These are phyloP conservation scores for Claviceps purpurea DNA, from an alignment of 2,329 filamentous ascomycete genomes.

Conservation along the genomic window DNA sequence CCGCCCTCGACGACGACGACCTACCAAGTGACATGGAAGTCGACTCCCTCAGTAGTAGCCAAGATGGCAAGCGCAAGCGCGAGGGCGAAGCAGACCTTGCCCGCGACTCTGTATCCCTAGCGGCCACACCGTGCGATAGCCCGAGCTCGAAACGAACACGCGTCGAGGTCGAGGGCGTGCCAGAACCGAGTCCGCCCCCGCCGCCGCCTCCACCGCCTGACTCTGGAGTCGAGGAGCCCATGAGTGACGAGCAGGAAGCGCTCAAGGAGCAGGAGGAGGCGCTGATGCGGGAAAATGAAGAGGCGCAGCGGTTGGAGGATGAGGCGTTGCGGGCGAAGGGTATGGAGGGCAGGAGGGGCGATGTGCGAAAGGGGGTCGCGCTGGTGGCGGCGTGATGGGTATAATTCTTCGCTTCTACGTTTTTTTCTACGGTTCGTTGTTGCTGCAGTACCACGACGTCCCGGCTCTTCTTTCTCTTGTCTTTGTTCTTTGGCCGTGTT, in stretches of 20 bases:
- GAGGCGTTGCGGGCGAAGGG: constrained; percentile 23
- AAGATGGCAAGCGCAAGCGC: constrained; percentile 54
- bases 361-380: constrained; percentile 11
- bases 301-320: constrained; percentile 38
- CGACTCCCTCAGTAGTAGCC: constrained; percentile 28
- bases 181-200: constrained; percentile 28
- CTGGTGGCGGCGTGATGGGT: constrained; percentile 8
- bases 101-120: constrained; percentile 22
- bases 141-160: constrained; percentile 40
- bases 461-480: neutral
- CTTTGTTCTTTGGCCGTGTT: neutral
- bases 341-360: constrained; percentile 13
- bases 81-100: constrained; percentile 24
- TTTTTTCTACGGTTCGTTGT: neutral
- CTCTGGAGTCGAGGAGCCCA: constrained; percentile 20
- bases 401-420: neutral
- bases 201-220: constrained; percentile 34
- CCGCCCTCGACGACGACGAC: constrained; percentile 5
- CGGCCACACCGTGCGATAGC: constrained; percentile 39
- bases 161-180: constrained; percentile 28
- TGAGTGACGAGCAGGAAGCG: constrained; percentile 24
- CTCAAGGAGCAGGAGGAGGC: constrained; percentile 38
- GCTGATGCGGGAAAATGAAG: constrained; percentile 39
- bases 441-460: neutral
- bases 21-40: constrained; percentile 24